Conservation (phyloP, 1,284 basidiomycete species). For the Austroboletus niveus region DNA sequence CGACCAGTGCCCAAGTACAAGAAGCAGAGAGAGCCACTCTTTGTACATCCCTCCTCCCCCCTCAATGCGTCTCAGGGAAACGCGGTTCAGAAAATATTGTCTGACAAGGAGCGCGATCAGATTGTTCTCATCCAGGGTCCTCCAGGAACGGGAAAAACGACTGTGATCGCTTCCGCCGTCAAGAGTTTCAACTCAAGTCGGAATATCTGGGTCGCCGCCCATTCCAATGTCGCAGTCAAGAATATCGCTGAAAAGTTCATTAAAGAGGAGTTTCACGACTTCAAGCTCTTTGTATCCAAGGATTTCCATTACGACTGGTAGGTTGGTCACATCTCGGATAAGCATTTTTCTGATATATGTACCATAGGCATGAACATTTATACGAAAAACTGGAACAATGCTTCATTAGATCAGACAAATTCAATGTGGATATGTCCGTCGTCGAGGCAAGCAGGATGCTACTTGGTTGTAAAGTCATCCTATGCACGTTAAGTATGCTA, state of each 20-base stretch:
- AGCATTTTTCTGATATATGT: no score
- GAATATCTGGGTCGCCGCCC: slow-evolving; percentile 66
- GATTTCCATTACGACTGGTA: slow-evolving; percentile 58
- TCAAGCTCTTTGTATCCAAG: slow-evolving; percentile 43
- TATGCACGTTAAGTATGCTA: slow-evolving; percentile 52
- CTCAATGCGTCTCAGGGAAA: slow-evolving; percentile 41
- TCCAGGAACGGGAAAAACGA: slow-evolving; percentile 44
- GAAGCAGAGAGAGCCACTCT: background rate
- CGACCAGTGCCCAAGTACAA: slow-evolving; percentile 4
- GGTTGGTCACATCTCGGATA: no score
- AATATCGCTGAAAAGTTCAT: slow-evolving; percentile 51
- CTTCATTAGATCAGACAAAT: slow-evolving; percentile 51
- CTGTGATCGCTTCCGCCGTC: slow-evolving; percentile 48
- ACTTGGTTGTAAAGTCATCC: slow-evolving; percentile 49
- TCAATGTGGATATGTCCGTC: slow-evolving; percentile 25
- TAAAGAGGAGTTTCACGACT: slow-evolving; percentile 34
- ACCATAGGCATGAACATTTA: slow-evolving; percentile 68
- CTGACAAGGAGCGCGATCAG: slow-evolving; percentile 35
- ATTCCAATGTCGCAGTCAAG: slow-evolving; percentile 61
- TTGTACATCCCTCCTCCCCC: background rate
- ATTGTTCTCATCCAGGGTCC: slow-evolving; percentile 60
- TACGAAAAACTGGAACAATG: slow-evolving; percentile 46
- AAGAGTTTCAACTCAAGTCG: slow-evolving; percentile 31
- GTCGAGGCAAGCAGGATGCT: slow-evolving; percentile 27
- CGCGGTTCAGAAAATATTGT: slow-evolving; percentile 39